Evolutionary conservation across 345 rosid genomes (phyloP), one percentile per base, ranked within the genome.

Genomic region (Capsella bursapastoris): DNA sequence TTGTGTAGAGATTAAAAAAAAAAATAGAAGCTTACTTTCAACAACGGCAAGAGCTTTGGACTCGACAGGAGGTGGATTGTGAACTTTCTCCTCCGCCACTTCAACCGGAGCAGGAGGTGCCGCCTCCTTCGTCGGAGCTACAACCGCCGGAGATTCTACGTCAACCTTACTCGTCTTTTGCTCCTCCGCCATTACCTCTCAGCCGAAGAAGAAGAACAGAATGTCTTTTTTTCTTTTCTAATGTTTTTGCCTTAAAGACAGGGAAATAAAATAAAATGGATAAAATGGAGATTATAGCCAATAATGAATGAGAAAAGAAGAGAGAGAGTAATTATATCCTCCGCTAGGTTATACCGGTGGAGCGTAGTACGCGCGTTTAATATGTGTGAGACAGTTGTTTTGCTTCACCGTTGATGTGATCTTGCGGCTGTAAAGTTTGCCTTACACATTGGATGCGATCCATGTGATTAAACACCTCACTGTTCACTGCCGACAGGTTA

Each of bases 31-130:
- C 70, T 76, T 89, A 92, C 98, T 85, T 38, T 84, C 95, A 7
- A 81, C 86, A 32, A 82, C 77, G 34, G 74, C 86, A 14, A 86
- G 89, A 71, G 96, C 87, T 80, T 88, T 85, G 63, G 89, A 75
- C 27, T 85, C 89, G 6, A 59, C 91, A 35, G 81, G 71, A 72
- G 83, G 79, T 48, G 77, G 87, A 57, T 31, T 41, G 0, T 51
- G 49, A 8, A 80, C 32, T 50, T 84, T 91, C 74, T 81, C 83
- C 70, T 78, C 81, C 38, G 71, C 75, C 8, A 72, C 83, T 18
- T 43, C 79, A 16, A 59, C 78, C 16, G 82, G 73, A 13, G 78
- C 51, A 73, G 78, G 73, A 73, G 75, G 75, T 66, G 82, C 28
- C 28, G 72, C 50, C 41, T 68, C 81, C 32, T 72, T 77, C 60